Base-by-base conservation (phyloP, 768 basidiomycete species). In the Leucosporidium yakuticum region DNA sequence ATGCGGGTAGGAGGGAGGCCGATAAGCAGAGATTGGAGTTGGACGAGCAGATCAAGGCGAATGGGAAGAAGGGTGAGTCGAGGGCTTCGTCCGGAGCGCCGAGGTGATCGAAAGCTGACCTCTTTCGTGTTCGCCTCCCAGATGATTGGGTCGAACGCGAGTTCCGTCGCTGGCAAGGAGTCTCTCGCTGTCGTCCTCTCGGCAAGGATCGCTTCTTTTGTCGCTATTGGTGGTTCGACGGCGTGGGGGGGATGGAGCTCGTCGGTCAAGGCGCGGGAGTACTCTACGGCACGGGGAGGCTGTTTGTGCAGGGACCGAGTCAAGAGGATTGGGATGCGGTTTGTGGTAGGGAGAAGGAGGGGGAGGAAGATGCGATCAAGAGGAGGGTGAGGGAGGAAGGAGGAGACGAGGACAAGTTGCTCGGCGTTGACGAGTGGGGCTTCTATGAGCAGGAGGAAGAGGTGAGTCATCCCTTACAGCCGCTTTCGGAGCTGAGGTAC, bases 181-280 rank as follows among this genome's bases (percentile, higher is more conserved):
- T 88, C 9, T 84, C 93, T 59, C 84, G 96, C 62, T 87, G 90
- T 27, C 89, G 91, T 75, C 91, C 94, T 2, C 76, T 98, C 60
- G 96, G 96, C 20, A 84, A 85, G 70, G 96, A 99, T 77, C 84
- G 96, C 62, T 99, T 97, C 79, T 89, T 90, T 76, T 95, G 96
- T 77, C 86, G 90, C 39, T 83, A 96, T 67, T 99, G 95, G 95
- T 99, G 95, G 95, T 91, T 97, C 77, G 95, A 99, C 79, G 95
- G 95, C 15, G 85, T 93, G 83, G 95, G 95, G 11, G 86, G 87
- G 8, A 87, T 74, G 71, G 64, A 68, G 20, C 67, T 76, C 25
- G 47, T 70, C 25, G 63, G 63, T 23, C 86, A 85, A 70, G 89
- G 89, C 21, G 39, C 89, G 5, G 84, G 86, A 34, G 84, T 88